phyloP scores from a whole-genome alignment of 148 eudicot species.

The Rhododendron ferrugineum region DNA sequence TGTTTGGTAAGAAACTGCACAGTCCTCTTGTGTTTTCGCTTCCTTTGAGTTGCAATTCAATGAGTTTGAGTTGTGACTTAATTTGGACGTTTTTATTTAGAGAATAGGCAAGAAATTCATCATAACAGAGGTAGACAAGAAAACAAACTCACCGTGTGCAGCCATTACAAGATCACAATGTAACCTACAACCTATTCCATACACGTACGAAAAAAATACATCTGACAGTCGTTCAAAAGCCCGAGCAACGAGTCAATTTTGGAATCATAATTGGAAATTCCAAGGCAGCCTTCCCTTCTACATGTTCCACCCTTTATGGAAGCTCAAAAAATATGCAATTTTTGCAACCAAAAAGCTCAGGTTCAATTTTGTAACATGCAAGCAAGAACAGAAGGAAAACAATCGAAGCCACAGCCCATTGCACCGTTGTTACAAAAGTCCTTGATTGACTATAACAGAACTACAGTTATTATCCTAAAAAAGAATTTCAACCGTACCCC shows the following conservation, averaged over 20 bases:
- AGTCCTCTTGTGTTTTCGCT: too few species aligned
- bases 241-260: not conserved
- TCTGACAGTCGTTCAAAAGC: not conserved
- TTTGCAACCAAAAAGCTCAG: not conserved
- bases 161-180: not conserved
- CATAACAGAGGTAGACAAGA: not conserved
- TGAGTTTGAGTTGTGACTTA: not conserved
- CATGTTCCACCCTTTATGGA: not conserved
- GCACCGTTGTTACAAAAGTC: conserved; percentile 16
- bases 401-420: not conserved
- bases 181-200: not conserved
- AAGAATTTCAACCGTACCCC: conserved; percentile 9
- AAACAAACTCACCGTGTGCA: not conserved
- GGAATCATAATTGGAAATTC: not conserved
- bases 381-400: not conserved
- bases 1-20: not conserved
- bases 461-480: conserved; percentile 12
- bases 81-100: not conserved
- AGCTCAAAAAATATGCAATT: not conserved
- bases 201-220: not conserved
- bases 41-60: not conserved
- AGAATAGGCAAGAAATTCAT: not conserved
- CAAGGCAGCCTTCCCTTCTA: not conserved
- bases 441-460: conserved; percentile 5
- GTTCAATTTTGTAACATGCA: not conserved